phyloP scores from a whole-genome alignment of 1,139 yeast genomes.

The Petasospora fabianii region DNA sequence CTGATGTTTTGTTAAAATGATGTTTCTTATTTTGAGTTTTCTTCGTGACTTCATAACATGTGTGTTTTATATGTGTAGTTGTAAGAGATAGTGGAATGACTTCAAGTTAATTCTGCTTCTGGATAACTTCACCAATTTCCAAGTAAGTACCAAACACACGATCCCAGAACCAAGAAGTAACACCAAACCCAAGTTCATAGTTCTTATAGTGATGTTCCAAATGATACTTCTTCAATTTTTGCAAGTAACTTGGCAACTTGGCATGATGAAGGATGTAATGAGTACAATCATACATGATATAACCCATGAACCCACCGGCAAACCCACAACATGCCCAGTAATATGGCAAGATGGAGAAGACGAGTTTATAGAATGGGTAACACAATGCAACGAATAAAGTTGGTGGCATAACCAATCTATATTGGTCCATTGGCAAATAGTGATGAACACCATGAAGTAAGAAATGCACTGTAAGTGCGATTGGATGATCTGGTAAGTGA shows the following conservation, averaged over 20 bases:
- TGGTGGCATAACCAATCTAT: conserved; percentile 95
- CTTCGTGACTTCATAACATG: too few relatives aligned
- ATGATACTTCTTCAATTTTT: conserved; percentile 81
- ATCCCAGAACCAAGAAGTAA: conserved; percentile 93
- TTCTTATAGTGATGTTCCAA: conserved; percentile 97
- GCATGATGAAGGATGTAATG: conserved; percentile 91
- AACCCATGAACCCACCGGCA: conserved; percentile 95
- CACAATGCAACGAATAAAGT: conserved; percentile 60
- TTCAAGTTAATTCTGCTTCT: conserved; percentile 10
- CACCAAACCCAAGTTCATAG: conserved; percentile 95
- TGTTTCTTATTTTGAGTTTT: too few relatives aligned
- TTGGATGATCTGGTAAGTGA: conserved; percentile 75
- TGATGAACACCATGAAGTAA: conserved; percentile 94
- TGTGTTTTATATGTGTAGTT: too few relatives aligned
- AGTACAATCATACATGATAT: conserved; percentile 83
- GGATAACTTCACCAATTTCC: conserved; percentile 27
- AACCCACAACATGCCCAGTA: conserved; percentile 66
- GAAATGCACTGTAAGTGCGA: conserved; percentile 79
- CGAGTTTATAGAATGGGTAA: conserved; percentile 57
- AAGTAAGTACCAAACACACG: conserved; percentile 74
- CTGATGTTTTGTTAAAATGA: too few relatives aligned
- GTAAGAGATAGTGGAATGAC: not conserved
- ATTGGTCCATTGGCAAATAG: conserved; percentile 93
- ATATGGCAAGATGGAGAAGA: conserved; percentile 54
- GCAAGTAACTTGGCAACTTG: conserved; percentile 69